phyloP scores from a whole-genome alignment of 2,329 filamentous ascomycete species.

The Chrysoporthe deuterocubensis region DNA sequence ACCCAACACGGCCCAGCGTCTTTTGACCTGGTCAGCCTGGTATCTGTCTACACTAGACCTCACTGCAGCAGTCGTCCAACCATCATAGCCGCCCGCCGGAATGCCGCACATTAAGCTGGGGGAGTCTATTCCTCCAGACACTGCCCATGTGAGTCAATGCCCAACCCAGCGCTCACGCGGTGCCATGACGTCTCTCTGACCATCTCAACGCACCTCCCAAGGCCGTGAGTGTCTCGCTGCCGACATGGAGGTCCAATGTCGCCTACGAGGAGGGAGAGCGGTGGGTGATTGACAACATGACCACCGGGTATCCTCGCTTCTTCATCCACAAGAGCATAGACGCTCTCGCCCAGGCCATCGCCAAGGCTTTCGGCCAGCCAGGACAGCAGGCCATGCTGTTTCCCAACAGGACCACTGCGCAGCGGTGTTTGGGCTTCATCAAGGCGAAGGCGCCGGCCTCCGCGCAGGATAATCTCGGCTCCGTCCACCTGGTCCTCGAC shows the following conservation, averaged over 20 bases:
- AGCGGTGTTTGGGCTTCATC: conserved; percentile 76
- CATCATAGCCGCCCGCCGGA: neutral
- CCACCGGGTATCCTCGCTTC: conserved; percentile 91
- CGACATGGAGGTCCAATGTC: conserved; percentile 89
- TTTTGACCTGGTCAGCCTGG: no score
- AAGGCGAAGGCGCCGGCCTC: conserved; percentile 59
- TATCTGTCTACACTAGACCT: no score
- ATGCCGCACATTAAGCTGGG: conserved; percentile 63
- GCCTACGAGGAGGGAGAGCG: conserved; percentile 91
- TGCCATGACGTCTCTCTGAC: conserved; percentile 7
- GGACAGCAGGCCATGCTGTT: conserved; percentile 80
- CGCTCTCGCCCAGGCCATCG: conserved; percentile 71
- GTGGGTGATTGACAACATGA: conserved; percentile 85
- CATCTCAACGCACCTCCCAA: conserved; percentile 41
- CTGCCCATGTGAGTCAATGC: conserved; percentile 68
- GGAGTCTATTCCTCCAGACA: conserved; percentile 76
- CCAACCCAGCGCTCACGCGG: conserved; percentile 3
- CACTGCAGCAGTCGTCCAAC: neutral
- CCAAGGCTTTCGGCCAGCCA: conserved; percentile 63
- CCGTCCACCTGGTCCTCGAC: conserved; percentile 68
- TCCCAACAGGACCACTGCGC: conserved; percentile 71
- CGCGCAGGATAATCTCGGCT: conserved; percentile 51
- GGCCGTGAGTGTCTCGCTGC: conserved; percentile 95
- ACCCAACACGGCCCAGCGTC: no score
- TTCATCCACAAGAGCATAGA: conserved; percentile 87